Evolutionary conservation across 176 grass and related monocot genomes (phyloP), one percentile per base, ranked within the genome.

Genomic region (Alloteropsis semialata): DNA sequence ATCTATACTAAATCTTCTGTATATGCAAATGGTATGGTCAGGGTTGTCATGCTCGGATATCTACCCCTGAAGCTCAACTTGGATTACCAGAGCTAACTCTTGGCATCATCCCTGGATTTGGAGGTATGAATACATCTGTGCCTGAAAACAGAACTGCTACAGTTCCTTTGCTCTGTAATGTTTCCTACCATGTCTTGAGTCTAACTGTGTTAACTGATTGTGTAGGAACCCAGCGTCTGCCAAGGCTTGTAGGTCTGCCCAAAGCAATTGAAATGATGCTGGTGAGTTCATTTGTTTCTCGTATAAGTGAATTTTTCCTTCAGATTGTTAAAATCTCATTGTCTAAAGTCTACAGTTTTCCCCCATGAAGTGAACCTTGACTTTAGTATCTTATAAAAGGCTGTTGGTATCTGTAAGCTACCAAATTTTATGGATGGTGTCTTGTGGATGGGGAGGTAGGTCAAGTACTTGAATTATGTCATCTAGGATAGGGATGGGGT

Each of bases 251-350:
- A 67, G 93, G 96, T 30, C 84, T 99, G 80, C 78, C 88, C 9
- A 99, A 99, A 84, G 96, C 93, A 72, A 87, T 90, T 74, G 96
- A 99, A 89, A 99, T 99, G 91, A 94, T 99, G 91, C 73, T 99
- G 77, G 93, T 99, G 76, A 86, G 96, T 89, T 84, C 83, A 78
- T 77, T 43, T 87, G 44, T 87, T 27, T 58, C 46, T 27, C 81
- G 51, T 74, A 22, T 75, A 27, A 79, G 29, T 62, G 16, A 25
- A 19, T 83, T 68, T 25, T 44, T 33, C 65, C 11, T 45, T 81
- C 6, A 42, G n/a, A 29, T 19, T 58, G 32, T 12, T 27, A 58
- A 41, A 76, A 36, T 1, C 18, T 36, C 10, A 37, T 38, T 75
- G 22, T 25, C 32, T 33, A 56, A 39, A 75, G 32, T 75, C 46